These are phyloP conservation scores for Mycena vulgaris DNA, from an alignment of 768 basidiomycete genomes.

Conservation along the genomic window DNA sequence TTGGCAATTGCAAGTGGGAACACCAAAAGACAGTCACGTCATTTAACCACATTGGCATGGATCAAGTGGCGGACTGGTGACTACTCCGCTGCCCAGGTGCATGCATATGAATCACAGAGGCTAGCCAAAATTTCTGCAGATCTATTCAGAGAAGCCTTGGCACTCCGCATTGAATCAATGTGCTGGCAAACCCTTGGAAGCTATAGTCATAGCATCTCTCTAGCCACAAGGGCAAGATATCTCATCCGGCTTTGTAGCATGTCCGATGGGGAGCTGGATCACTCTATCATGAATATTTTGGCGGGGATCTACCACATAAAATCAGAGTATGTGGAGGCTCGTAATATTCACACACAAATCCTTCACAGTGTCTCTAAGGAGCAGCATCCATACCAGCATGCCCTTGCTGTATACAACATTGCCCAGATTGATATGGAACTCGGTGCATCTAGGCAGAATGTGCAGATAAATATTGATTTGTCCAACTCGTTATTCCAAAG, in stretches of 20 bases:
- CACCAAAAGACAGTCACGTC: neutral
- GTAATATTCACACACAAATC: neutral
- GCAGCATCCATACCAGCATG: neutral
- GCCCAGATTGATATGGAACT: neutral
- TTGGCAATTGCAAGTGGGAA: neutral
- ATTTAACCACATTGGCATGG: neutral
- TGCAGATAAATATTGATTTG: neutral
- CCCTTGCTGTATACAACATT: neutral
- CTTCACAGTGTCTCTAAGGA: neutral
- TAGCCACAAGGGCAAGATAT: neutral
- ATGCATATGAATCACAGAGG: conserved; percentile 13
- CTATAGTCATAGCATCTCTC: neutral
- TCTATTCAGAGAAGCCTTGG: neutral
- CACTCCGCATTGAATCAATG: neutral
- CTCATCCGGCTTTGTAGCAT: neutral
- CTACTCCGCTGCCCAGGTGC: neutral
- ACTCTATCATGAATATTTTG: neutral
- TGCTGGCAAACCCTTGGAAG: neutral
- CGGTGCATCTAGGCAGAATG: neutral
- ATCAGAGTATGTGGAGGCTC: neutral
- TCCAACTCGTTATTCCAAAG: neutral
- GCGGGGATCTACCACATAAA: neutral
- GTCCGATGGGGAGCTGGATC: neutral
- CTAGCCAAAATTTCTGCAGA: neutral
- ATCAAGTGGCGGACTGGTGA: conserved; percentile 1